These are phyloP conservation scores for Pseudogymnoascus sp. DNA, from an alignment of 2,329 filamentous ascomycete genomes.

Conservation along the genomic window DNA sequence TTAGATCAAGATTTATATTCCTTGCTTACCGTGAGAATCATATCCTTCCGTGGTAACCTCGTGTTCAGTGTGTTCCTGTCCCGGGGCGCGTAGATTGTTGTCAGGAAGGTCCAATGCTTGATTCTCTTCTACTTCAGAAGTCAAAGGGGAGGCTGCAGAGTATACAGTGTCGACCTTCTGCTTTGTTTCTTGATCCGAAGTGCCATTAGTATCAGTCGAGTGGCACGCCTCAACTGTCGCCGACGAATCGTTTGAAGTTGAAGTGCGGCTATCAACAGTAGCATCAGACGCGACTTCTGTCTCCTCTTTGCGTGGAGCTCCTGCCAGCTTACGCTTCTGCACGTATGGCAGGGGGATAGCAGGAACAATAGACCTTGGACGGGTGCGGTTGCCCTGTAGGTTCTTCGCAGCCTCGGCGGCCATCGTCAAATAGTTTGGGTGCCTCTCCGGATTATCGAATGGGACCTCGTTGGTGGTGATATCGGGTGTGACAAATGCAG, in stretches of 20 bases:
- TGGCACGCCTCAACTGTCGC: not conserved
- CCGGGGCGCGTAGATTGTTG: not conserved
- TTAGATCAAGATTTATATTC: not conserved
- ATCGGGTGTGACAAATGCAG: constrained; percentile 13
- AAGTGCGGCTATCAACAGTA: not conserved
- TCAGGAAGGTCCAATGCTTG: constrained; percentile 2
- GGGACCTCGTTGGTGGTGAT: constrained; percentile 10
- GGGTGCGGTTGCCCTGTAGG: constrained; percentile 25
- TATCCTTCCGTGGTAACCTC: not conserved
- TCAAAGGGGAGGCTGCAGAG: not conserved
- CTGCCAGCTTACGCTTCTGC: constrained; percentile 26
- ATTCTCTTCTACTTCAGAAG: not conserved
- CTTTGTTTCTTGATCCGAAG: not conserved
- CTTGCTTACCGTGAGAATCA: not conserved
- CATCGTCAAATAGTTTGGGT: constrained; percentile 23
- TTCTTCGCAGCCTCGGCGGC: constrained; percentile 23
- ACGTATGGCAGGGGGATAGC: constrained; percentile 29
- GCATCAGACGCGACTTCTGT: constrained; percentile 15
- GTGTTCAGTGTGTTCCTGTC: not conserved
- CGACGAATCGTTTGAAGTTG: constrained; percentile 4
- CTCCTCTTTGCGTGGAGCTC: constrained; percentile 20
- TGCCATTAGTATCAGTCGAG: constrained; percentile 2
- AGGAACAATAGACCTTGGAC: constrained; percentile 26
- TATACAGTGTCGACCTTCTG: not conserved
- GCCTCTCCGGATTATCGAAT: constrained; percentile 10